A percentile compares a stretch with the other conserved stretches of the same genome.
Conservation (phyloP, 768 basidiomycete genomes). For the Tubosaeta brunneosetosa region DNA sequence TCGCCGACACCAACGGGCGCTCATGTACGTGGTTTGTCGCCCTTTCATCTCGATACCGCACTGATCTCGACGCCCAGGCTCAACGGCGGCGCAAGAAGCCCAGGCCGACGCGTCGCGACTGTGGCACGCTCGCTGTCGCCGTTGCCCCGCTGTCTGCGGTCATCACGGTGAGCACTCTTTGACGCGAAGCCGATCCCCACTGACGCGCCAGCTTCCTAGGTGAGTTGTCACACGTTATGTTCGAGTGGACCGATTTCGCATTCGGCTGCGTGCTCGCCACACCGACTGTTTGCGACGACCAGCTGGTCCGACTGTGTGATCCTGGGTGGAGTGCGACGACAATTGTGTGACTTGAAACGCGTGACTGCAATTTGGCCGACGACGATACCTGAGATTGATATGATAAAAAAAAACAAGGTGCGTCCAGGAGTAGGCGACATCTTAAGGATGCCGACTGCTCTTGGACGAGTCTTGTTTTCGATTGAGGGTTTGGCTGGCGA, state of each 20-base stretch:
- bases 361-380: neutral
- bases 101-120: neutral
- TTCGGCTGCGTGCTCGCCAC: neutral
- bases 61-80: neutral
- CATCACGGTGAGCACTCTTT: neutral
- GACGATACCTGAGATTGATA: neutral
- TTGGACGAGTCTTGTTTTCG: neutral
- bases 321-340: neutral
- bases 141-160: neutral
- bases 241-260: neutral
- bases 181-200: neutral
- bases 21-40: neutral
- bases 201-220: neutral
- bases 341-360: neutral
- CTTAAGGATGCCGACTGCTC: neutral
- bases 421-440: neutral
- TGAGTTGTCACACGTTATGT: neutral
- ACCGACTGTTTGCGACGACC: neutral
- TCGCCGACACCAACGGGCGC: neutral
- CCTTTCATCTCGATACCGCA: neutral
- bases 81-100: neutral
- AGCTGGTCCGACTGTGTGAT: neutral
- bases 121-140: neutral
- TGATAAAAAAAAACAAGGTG: neutral
- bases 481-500: neutral